Conservation (phyloP, 2,329 filamentous ascomycete genomes). For the Phoma sp. region DNA sequence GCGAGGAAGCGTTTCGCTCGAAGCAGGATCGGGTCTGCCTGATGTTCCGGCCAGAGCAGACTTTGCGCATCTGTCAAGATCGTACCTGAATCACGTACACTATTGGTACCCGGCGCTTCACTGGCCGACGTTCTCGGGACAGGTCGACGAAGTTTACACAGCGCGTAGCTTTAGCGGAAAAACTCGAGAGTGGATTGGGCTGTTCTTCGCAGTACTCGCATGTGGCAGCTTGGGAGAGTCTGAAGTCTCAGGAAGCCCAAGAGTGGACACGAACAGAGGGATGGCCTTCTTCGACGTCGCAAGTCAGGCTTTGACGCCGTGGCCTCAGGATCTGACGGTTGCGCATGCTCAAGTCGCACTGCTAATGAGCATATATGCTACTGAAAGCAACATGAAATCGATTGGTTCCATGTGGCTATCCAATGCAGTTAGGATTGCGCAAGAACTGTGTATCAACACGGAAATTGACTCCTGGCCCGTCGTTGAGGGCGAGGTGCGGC, state of each 20-base stretch:
- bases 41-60: slow-evolving; percentile 72
- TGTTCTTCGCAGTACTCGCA: slow-evolving; percentile 84
- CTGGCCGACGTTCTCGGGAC: slow-evolving; percentile 80
- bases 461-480: slow-evolving; percentile 75
- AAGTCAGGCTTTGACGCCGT: slow-evolving; percentile 74
- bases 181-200: slow-evolving; percentile 73
- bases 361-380: slow-evolving; percentile 77
- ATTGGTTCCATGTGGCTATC: slow-evolving; percentile 87
- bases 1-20: slow-evolving; percentile 54
- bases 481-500: slow-evolving; percentile 83
- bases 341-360: slow-evolving; percentile 76
- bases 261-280: slow-evolving; percentile 60
- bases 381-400: slow-evolving; percentile 85
- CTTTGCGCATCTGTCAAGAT: slow-evolving; percentile 73
- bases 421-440: slow-evolving; percentile 76
- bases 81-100: slow-evolving; percentile 80
- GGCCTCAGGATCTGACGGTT: slow-evolving; percentile 77
- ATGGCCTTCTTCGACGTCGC: slow-evolving; percentile 74
- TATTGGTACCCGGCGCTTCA: slow-evolving; percentile 84
- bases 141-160: slow-evolving; percentile 79
- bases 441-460: slow-evolving; percentile 81
- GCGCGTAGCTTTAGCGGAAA: slow-evolving; percentile 65
- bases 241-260: slow-evolving; percentile 61
- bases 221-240: slow-evolving; percentile 77
- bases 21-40: slow-evolving; percentile 58